Evolutionary conservation across 148 eudicot genomes (phyloP).

Genomic region (Camellia japonica): DNA sequence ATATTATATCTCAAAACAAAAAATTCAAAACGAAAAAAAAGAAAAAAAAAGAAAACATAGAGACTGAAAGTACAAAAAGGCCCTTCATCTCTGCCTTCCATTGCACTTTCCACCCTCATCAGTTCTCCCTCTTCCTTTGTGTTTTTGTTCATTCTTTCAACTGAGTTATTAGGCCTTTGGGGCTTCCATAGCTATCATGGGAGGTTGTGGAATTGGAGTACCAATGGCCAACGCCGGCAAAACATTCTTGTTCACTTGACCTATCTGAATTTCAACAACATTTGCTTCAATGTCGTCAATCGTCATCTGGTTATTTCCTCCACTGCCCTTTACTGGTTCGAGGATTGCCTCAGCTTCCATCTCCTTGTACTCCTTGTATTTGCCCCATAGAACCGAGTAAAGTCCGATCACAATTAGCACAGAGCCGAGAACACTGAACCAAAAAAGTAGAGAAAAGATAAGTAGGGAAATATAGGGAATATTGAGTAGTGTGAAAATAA

Average conservation of each 20-base stretch:
- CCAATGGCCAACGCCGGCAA: constrained; percentile 33
- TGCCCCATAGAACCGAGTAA: constrained; percentile 93
- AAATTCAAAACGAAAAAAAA: not conserved
- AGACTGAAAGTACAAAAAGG: constrained; percentile 24
- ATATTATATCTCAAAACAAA: not conserved
- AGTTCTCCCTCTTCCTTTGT: not conserved
- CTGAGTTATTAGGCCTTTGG: constrained; percentile 21
- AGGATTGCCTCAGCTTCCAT: constrained; percentile 41
- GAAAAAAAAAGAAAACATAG: not conserved
- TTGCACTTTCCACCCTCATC: not conserved
- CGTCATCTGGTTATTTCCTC: constrained; percentile 22
- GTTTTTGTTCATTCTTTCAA: not conserved
- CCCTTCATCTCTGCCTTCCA: not conserved
- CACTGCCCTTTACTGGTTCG: constrained; percentile 37
- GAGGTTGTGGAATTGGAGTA: constrained; percentile 37
- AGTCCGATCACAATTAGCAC: constrained; percentile 67
- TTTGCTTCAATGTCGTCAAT: constrained; percentile 43
- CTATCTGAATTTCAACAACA: constrained; percentile 28
- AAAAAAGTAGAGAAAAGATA: constrained; percentile 15
- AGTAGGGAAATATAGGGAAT: not conserved
- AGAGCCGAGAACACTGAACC: constrained; percentile 61
- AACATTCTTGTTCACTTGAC: constrained; percentile 10
- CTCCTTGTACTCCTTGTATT: constrained; percentile 72
- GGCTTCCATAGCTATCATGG: constrained; percentile 41
- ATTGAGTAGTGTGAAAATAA: not conserved